A percentile compares a stretch with the other conserved stretches of the same genome.
Evolutionary conservation across 1,139 yeast genomes (phyloP).

Genomic region (Kurtzmaniella quercitrusa): DNA sequence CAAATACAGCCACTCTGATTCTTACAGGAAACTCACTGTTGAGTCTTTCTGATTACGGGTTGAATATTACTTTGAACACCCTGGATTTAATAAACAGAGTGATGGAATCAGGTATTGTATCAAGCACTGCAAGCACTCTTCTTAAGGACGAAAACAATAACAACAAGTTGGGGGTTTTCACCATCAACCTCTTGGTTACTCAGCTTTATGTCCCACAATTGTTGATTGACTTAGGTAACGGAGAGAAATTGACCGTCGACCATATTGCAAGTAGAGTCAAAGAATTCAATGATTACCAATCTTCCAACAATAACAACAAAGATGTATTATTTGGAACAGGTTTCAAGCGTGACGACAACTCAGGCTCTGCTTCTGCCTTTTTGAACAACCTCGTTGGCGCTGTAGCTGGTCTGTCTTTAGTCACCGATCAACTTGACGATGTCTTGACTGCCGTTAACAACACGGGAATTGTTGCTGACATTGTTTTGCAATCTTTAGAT

Average conservation of each 20-base stretch:
- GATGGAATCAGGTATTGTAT: conserved; percentile 23
- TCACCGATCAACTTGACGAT: conserved; percentile 20
- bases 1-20: conserved; percentile 15
- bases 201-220: conserved; percentile 27
- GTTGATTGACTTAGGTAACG: conserved; percentile 30
- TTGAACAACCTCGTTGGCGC: conserved; percentile 28
- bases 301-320: conserved; percentile 10
- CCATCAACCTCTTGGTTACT: conserved; percentile 23
- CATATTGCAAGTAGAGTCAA: conserved; percentile 25
- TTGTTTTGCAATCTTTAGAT: conserved; percentile 23
- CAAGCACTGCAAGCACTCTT: conserved; percentile 20
- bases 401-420: conserved; percentile 23
- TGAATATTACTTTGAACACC: conserved; percentile 21
- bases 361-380: conserved; percentile 34
- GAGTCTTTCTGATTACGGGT: conserved; percentile 8
- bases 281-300: conserved; percentile 24
- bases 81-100: conserved; percentile 18
- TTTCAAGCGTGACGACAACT: conserved; percentile 10
- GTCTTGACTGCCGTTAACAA: conserved; percentile 30
- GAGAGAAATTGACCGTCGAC: conserved; percentile 24
- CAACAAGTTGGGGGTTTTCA: conserved; percentile 18
- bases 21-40: conserved; percentile 10
- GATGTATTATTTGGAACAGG: conserved; percentile 10
- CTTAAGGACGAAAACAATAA: conserved; percentile 29
- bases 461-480: conserved; percentile 28